Percentiles rank a stretch among this genome's conserved stretches.
phyloP scores from a whole-genome alignment of 2,329 filamentous ascomycete genomes.

The Monosporascus sp. region DNA sequence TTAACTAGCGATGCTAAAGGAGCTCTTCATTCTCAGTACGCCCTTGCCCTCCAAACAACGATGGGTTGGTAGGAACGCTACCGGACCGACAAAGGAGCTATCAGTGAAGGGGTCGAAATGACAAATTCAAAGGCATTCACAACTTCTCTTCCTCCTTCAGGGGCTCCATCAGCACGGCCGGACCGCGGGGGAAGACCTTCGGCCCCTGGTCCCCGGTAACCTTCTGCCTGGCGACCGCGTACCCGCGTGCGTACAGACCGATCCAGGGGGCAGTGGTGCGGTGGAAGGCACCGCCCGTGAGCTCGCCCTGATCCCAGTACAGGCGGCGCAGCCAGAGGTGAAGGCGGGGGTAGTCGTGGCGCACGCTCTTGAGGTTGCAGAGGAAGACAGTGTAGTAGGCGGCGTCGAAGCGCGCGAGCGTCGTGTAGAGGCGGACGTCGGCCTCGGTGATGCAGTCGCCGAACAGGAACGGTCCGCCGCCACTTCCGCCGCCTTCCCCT shows the following conservation, averaged over 20 bases:
- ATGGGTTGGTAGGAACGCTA: no score
- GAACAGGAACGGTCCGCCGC: slow-evolving; percentile 52
- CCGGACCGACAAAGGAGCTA: no score
- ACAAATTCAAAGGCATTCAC: neutral
- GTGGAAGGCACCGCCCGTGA: slow-evolving; percentile 53
- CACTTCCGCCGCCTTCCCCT: slow-evolving; percentile 9
- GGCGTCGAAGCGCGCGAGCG: slow-evolving; percentile 62
- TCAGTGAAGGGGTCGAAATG: no score
- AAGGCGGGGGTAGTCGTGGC: slow-evolving; percentile 59
- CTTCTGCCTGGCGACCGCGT: slow-evolving; percentile 19
- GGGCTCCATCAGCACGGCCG: slow-evolving; percentile 20
- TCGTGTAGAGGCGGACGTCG: slow-evolving; percentile 63
- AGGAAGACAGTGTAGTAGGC: slow-evolving; percentile 63
- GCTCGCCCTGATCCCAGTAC: slow-evolving; percentile 57
- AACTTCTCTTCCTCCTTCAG: slow-evolving; percentile 17
- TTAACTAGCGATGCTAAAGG: no score
- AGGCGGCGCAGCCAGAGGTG: slow-evolving; percentile 64
- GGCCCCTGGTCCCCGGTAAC: slow-evolving; percentile 22
- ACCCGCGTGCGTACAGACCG: slow-evolving; percentile 24
- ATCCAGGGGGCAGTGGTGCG: slow-evolving; percentile 59
- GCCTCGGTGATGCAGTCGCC: slow-evolving; percentile 60
- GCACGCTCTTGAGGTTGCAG: slow-evolving; percentile 59
- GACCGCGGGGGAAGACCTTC: slow-evolving; percentile 25
- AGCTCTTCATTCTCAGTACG: no score
- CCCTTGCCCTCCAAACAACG: no score